These are phyloP conservation scores for Phylloporus sp. DNA, from an alignment of 768 basidiomycete genomes.

Conservation along the genomic window DNA sequence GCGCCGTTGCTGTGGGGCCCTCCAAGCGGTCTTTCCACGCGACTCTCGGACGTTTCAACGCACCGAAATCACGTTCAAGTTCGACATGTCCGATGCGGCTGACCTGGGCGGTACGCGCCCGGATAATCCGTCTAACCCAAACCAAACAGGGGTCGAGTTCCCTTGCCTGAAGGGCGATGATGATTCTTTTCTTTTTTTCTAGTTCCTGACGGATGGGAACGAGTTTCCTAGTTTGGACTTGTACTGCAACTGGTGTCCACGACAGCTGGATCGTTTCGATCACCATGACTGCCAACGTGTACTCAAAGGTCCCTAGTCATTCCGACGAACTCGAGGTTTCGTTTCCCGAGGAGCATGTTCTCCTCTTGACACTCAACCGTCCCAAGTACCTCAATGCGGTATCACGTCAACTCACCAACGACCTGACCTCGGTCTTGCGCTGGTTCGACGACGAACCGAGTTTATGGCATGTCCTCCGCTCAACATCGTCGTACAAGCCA, in stretches of 20 bases:
- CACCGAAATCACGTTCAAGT: background rate
- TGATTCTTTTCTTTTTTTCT: too few relatives aligned
- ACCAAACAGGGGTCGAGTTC: background rate
- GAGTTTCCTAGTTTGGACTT: slow-evolving; percentile 1
- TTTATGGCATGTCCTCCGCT: slow-evolving; percentile 52
- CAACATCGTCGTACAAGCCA: background rate
- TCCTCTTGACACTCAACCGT: slow-evolving; percentile 59
- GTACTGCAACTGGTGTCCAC: background rate
- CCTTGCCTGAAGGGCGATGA: background rate
- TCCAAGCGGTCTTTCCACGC: slow-evolving; percentile 7
- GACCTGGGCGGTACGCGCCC: slow-evolving; percentile 1
- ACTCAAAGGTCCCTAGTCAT: slow-evolving; percentile 22
- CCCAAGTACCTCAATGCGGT: slow-evolving; percentile 72
- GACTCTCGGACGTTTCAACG: slow-evolving; percentile 25
- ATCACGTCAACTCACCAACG: slow-evolving; percentile 50
- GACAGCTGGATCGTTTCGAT: background rate
- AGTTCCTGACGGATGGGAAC: too few relatives aligned
- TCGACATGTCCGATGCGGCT: background rate
- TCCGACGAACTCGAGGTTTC: slow-evolving; percentile 36
- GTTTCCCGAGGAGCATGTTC: slow-evolving; percentile 47
- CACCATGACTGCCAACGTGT: slow-evolving; percentile 1
- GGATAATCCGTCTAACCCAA: slow-evolving; percentile 12
- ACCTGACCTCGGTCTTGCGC: slow-evolving; percentile 48
- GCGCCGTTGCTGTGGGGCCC: background rate
- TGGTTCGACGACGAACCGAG: slow-evolving; percentile 73